phyloP scores from a whole-genome alignment of 2,329 filamentous ascomycete genomes.

The Fusarium tjaetaba region DNA sequence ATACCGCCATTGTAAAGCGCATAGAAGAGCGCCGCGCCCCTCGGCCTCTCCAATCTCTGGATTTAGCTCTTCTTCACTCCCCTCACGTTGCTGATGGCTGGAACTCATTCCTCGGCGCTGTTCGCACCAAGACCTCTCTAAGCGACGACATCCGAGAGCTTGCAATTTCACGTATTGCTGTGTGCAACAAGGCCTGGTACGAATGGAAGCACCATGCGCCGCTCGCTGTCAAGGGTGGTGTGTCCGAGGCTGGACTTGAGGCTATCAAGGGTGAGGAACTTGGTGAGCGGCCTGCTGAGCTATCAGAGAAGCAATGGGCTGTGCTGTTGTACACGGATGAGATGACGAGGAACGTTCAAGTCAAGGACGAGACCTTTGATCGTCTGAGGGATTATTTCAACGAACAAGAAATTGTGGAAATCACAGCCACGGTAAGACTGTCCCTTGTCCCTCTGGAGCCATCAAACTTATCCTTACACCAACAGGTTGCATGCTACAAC shows the following conservation, averaged over 20 bases:
- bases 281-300: slow-evolving; percentile 45
- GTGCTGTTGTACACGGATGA: slow-evolving; percentile 81
- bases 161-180: slow-evolving; percentile 82
- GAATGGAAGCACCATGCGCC: slow-evolving; percentile 86
- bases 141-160: slow-evolving; percentile 73
- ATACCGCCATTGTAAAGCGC: slow-evolving; percentile 68
- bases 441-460: neutral
- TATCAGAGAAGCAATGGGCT: slow-evolving; percentile 72
- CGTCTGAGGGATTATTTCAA: slow-evolving; percentile 68
- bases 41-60: slow-evolving; percentile 77
- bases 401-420: slow-evolving; percentile 81
- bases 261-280: slow-evolving; percentile 51
- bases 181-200: slow-evolving; percentile 84
- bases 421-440: slow-evolving; percentile 74
- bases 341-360: slow-evolving; percentile 80
- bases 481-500: slow-evolving; percentile 77
- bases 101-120: slow-evolving; percentile 74
- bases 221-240: slow-evolving; percentile 67
- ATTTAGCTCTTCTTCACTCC: slow-evolving; percentile 79
- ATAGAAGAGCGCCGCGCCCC: slow-evolving; percentile 73
- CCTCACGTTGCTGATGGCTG: slow-evolving; percentile 80
- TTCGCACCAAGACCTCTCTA: slow-evolving; percentile 64
- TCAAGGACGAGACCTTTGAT: slow-evolving; percentile 74
- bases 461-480: slow-evolving; percentile 24
- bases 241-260: slow-evolving; percentile 62